Base-by-base conservation (phyloP, 2,329 filamentous ascomycete genomes). In the Tolypocladium album region DNA sequence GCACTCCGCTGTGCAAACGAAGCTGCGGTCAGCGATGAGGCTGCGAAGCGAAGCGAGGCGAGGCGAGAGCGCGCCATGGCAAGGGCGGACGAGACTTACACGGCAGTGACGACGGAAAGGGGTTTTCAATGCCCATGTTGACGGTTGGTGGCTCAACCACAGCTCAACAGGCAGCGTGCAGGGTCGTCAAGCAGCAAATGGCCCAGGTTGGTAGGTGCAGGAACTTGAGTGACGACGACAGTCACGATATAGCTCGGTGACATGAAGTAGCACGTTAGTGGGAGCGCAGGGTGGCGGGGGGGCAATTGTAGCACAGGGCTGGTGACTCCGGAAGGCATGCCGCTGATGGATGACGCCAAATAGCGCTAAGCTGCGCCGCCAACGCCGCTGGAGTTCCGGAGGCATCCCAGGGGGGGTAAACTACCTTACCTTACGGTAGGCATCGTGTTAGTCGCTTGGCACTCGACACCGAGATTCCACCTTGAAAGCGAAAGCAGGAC, bases 1-100 rank as follows among this genome's bases (percentile, higher is more conserved):
- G 79, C 94, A 97, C 79, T 99, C 94, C 79, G 91, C 93, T 97
- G 75, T 55, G 4, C 31, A 22, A 38, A 22, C 8, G 3, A 60
- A 58, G 56, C 22, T 36, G 1, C 6, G 22, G 53, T 59, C 52
- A 55, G 58, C 42, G 17, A 59, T 22, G 58, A 27, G 24, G 17
- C 6, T n/a, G 40, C 36, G 36, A 38, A 38, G 13, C 45, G n/a
- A 24, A 12, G n/a, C 31, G 34, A 50, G n/a, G n/a, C 31, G 34
- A 50, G n/a, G 47, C 22, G 42, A 31, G 42, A 27, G 34, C 27
- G 43, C 34, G n/a, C n/a, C 38, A 55, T 36, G 60, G 60, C 45
- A 7, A 36, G 17, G 34, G 2, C 24, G 27, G 55, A 11, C n/a
- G 12, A 31, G 61, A 83, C 85, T 81, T 82, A 88, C 85, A 87